Base-by-base conservation (phyloP, 1,284 basidiomycete species). In the Puccinia polysora region DNA sequence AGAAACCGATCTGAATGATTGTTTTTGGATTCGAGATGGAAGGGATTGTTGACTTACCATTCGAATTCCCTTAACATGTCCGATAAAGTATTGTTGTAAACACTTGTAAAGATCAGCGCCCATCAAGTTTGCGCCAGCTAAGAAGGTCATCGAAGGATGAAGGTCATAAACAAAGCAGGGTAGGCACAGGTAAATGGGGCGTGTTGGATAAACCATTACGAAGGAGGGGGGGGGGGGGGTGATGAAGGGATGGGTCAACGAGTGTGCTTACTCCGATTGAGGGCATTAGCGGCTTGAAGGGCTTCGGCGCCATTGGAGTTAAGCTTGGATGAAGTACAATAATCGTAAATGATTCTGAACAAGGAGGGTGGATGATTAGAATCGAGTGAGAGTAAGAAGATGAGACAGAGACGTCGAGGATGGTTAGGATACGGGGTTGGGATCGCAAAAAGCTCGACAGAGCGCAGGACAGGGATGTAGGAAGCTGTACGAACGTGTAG, bases 51-150 rank as follows among this genome's bases (percentile, higher is more conserved):
- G 2, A 82, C 88, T 77, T 80, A 86, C 83, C 82, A 85, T 85
- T 81, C 86, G 80, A 76, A 89, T 82, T 38, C 80, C 80, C 79
- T 86, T 86, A 75, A 94, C 85, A 81, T 94, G 94, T 6, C 83
- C 81, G 40, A 88, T 83, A 78, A 96, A 90, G 83, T 94, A 97
- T 60, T 84, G 83, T 76, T 88, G 89, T 76, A 97, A 85, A 78
- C 91, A 89, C 78, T 88, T 89, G 81, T 97, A 97, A 74, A 97
- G 83, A 83, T 97, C 93, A 30, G 91, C 88, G 70, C 94, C 94
- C 84, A 97, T 93, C 76, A 97, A 82, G 82, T 92, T 94, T 70
- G 94, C 92, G 74, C 94, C 93, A 75, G 88, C 90, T 89, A 80
- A 20, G 12, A 40, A 30, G 6, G 28, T 15, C 30, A 47, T n/a